Percentiles rank a stretch among this genome's conserved stretches.
phyloP scores from a whole-genome alignment of 257 asterid species.

The Pogostemon cablin region DNA sequence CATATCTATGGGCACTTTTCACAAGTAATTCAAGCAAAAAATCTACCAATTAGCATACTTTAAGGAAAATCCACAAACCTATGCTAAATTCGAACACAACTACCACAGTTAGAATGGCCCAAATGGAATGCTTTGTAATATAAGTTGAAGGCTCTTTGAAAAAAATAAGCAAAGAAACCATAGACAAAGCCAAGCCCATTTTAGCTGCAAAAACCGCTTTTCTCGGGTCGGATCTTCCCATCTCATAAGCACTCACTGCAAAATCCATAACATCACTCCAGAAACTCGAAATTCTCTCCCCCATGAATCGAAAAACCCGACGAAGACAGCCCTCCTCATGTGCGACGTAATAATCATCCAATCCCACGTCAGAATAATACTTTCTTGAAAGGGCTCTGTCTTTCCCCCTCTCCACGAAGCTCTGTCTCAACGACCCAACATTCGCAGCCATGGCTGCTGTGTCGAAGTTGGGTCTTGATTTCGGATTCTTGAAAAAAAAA shows the following conservation, averaged over 20 bases:
- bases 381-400: conserved; percentile 55
- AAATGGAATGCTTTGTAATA: conserved; percentile 54
- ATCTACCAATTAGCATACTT: neutral
- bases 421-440: conserved; percentile 63
- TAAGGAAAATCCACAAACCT: conserved; percentile 43
- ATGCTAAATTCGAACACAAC: conserved; percentile 94
- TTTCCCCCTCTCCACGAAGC: conserved; percentile 59
- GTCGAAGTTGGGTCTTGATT: neutral
- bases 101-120: conserved; percentile 86
- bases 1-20: neutral
- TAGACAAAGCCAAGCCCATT: conserved; percentile 58
- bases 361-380: conserved; percentile 53
- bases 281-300: conserved; percentile 36
- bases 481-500: neutral
- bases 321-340: conserved; percentile 45
- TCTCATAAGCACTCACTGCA: conserved; percentile 46
- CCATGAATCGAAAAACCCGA: conserved; percentile 39
- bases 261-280: conserved; percentile 35
- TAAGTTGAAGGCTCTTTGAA: conserved; percentile 64
- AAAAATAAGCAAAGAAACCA: conserved; percentile 65
- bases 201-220: conserved; percentile 66
- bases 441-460: conserved; percentile 46
- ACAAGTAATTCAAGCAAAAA: neutral
- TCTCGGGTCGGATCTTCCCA: conserved; percentile 79
- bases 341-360: conserved; percentile 31